Conservation (phyloP, 2,329 filamentous ascomycete species). For the Botrytis tulipae region DNA sequence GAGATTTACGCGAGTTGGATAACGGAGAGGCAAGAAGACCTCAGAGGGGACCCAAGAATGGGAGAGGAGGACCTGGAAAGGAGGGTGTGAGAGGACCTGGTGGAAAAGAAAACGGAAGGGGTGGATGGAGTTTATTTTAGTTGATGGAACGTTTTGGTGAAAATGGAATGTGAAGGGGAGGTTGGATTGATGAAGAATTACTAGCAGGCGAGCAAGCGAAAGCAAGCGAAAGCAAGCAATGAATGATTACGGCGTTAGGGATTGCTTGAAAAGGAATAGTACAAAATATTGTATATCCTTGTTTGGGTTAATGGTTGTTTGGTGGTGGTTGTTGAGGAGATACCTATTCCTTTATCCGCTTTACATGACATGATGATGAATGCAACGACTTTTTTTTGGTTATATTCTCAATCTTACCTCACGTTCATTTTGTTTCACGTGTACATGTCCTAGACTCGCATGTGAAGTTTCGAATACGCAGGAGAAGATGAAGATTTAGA, state of each 20-base stretch:
- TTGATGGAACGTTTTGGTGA: background rate
- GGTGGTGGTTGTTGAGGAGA: background rate
- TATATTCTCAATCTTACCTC: background rate
- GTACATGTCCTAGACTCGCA: background rate
- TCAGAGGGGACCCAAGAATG: constrained; percentile 24
- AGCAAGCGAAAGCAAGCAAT: constrained; percentile 3
- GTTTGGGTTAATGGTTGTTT: background rate
- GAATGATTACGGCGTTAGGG: constrained; percentile 6
- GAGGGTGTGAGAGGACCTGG: constrained; percentile 21
- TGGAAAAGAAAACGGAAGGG: constrained; percentile 12
- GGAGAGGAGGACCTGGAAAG: constrained; percentile 20
- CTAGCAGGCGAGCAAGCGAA: background rate
- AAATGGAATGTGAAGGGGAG: background rate
- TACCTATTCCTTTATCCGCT: constrained; percentile 2
- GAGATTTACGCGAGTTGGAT: constrained; percentile 64
- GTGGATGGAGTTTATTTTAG: constrained; percentile 21
- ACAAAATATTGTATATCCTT: constrained; percentile 5
- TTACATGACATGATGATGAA: constrained; percentile 15
- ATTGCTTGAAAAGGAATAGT: constrained; percentile 13
- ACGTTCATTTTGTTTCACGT: no score
- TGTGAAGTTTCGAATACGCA: background rate
- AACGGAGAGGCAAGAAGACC: constrained; percentile 48
- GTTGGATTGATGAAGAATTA: constrained; percentile 1
- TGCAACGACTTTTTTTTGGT: constrained; percentile 12
- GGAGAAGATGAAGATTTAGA: background rate